Evolutionary conservation across 805 yeast species (phyloP), one percentile per base, ranked within the genome.

Genomic region (Candida easanensis): DNA sequence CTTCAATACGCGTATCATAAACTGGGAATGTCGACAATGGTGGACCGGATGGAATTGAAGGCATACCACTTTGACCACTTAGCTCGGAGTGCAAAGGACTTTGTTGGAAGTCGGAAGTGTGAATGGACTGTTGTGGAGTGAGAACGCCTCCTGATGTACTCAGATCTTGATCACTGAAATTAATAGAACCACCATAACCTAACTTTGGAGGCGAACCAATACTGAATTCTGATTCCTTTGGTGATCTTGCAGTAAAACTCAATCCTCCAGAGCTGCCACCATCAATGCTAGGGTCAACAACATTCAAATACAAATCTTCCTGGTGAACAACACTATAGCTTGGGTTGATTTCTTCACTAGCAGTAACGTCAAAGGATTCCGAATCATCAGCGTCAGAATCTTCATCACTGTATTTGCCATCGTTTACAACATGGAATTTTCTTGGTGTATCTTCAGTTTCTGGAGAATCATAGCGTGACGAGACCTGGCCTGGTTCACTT

Each of bases 1-100:
- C 50, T 14, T 59, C 61, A 27, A 66, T 70, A 38, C 74, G 48
- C 41, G 74, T 60, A 45, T 71, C 76, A 48, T 71, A 69, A 3
- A 39, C 45, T 6, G 49, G 45, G 20, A 39, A 14, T 3, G 35
- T 31, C 13, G 45, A 21, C 28, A 45, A 23, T 10, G 39, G 17
- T 13, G 36, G n/a, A n/a, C n/a, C n/a, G n/a, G n/a, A 10, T 8
- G 38, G 26, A 7, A 15, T 16, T 14, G 19, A n/a, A n/a, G 33
- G 13, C n/a, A 26, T 11, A 30, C 33, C 33, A 16, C 20, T 30
- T 32, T 42, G 40, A 17, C 40, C 30, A n/a, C 32, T 19, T 16
- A 35, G 8, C 2, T 33, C 45, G 19, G 50, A 39, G 5, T 22
- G 15, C 34, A 37, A 20, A 11, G 42, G 41, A 31, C 45, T 45